A percentile compares a stretch with the other conserved stretches of the same genome.
These are phyloP conservation scores for Arachnomyces sp. DNA, from an alignment of 2,329 filamentous ascomycete species.

Conservation along the genomic window DNA sequence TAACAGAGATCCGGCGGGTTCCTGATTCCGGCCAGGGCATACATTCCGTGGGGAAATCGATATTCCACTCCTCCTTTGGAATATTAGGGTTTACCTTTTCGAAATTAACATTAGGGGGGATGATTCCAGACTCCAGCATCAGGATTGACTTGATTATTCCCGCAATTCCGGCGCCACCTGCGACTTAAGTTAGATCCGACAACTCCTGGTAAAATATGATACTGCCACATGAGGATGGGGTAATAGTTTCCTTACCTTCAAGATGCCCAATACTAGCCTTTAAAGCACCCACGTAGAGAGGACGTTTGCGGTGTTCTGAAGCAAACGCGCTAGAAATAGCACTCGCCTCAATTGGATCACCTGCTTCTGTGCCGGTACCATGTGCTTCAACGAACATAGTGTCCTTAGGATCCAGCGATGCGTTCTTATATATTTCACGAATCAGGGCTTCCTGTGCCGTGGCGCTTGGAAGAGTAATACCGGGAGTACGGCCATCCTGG, in stretches of 20 bases:
- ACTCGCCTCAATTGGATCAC: constrained; percentile 16
- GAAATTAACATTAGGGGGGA: constrained; percentile 18
- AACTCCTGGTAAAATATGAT: no score
- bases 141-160: constrained; percentile 15
- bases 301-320: constrained; percentile 1
- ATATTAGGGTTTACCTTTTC: constrained; percentile 21
- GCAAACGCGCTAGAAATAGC: constrained; percentile 11
- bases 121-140: constrained; percentile 14
- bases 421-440: constrained; percentile 13
- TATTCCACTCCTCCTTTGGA: constrained; percentile 12
- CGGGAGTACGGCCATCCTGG: constrained; percentile 34
- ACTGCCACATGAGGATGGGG: no score
- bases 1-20: constrained; percentile 22
- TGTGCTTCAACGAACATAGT: constrained; percentile 18
- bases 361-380: constrained; percentile 32
- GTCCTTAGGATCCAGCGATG: constrained; percentile 9
- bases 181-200: no score
- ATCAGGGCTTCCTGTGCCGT: constrained; percentile 20
- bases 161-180: constrained; percentile 11
- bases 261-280: constrained; percentile 12
- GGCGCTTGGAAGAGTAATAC: constrained; percentile 32
- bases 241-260: no score
- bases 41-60: constrained; percentile 13
- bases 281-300: constrained; percentile 10
- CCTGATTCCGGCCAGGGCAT: constrained; percentile 20